Base-by-base conservation (phyloP, 768 basidiomycete genomes). In the Cystobasidium ongulense region DNA sequence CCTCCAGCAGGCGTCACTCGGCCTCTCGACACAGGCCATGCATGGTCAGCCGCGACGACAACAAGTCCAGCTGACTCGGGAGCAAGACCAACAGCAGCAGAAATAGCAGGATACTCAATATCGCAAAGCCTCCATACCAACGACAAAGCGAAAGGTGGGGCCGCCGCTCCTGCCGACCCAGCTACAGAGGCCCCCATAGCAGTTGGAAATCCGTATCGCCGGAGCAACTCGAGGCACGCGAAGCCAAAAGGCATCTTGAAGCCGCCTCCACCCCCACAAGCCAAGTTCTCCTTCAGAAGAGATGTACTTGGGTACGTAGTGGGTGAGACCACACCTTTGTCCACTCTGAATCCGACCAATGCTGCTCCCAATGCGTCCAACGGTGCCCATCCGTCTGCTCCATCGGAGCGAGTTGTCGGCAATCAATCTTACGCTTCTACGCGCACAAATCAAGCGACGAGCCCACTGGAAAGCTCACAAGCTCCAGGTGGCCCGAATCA, bases 271-370 rank as follows among this genome's bases (percentile, higher is more conserved):
- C 38, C 74, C 23, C 74, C 25, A 36, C 38, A 73, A 1, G 29
- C 57, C 5, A 73, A 76, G 38, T 79, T 79, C 76, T 72, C 73
- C 21, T 78, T 78, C 74, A 61, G 75, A 15, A 74, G 78, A 21
- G 78, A 78, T 64, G 67, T 77, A 36, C 72, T 79, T 11, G 64
- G 74, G 4, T 74, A 77, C 1, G 41, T 79, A 29, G 72, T 74
- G 50, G 63, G 46, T 63, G 50, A 38, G 23, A 3, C 33, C 15
- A 13, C 25, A 5, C 43, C 23, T 72, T 29, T 25, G 35, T 15
- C 10, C 17, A 27, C 8, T 41, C 72, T 35, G 27, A 23, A 50
- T 31, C 31, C n/a, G 36, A 31, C 29, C 35, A 35, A 57, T 31
- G 31, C 33, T 36, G 61, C 43, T 35, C n/a, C 21, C 7, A 23